Evolutionary conservation across 768 basidiomycete species (phyloP), one percentile per base, ranked within the genome.

Genomic region (Termitomyces sp.): DNA sequence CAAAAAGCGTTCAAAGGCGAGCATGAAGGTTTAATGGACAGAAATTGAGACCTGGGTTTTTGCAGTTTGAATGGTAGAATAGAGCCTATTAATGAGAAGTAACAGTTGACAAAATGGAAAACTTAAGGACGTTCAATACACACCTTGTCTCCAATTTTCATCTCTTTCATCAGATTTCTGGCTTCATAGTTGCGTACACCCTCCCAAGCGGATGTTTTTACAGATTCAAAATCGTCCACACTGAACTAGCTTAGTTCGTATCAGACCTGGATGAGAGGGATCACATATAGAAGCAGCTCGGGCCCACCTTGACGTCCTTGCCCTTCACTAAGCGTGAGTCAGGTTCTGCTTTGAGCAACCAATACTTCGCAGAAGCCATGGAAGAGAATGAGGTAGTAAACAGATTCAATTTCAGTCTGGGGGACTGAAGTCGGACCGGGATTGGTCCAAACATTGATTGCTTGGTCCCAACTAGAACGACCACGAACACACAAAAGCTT

Each of bases 11-110:
- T 39, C 36, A 11, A 42, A 46, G 20, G 34, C 12, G n/a, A 13
- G 20, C 47, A 34, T 30, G 11, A 30, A 9, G 2, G 0, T 41
- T 15, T 2, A 2, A 22, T 31, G 2, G 3, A 13, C 22, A 48
- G 37, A 6, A 12, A 5, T 27, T 7, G 59, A 57, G 56, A 88
- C 91, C 91, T 68, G 91, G 91, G 53, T 66, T 81, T 73, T 90
- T 93, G 73, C 89, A 91, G 67, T 90, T 95, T 7, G 91, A 93
- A 66, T 93, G 91, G 69, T 94, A 94, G 71, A 94, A 93, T 47
- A 93, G 71, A 47, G 90, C 86, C 91, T 92, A 56, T 31, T 27
- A 31, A 6, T 27, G 7, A 41, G n/a, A n/a, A 37, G 12, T 27
- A 27, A 20, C 30, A n/a, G 53, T 15, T 30, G 34, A 59, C 22